Percentiles rank a stretch among this genome's conserved stretches.
phyloP scores from a whole-genome alignment of 192 early-diverging fungal species.

The Mortierella hygrophila region DNA sequence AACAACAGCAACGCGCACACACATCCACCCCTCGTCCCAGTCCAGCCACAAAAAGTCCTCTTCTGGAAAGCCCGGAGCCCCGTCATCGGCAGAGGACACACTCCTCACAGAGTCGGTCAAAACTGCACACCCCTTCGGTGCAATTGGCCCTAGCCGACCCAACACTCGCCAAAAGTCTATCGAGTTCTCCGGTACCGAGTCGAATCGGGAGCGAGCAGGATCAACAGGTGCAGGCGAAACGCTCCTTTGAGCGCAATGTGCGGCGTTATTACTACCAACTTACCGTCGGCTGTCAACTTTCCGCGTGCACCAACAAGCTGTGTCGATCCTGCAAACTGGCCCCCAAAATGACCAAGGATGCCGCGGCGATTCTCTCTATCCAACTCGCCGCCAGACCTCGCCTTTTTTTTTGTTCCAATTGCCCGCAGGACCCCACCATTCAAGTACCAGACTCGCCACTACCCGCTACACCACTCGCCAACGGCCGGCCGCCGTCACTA shows the following conservation, averaged over 20 bases:
- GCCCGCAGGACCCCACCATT: constrained; percentile 23
- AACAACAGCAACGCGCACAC: not conserved
- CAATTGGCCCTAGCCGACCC: constrained; percentile 52
- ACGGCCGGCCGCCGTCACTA: not conserved
- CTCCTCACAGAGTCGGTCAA: constrained; percentile 21
- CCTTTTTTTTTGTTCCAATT: constrained; percentile 41
- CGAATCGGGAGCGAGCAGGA: constrained; percentile 19
- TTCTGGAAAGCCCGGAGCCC: constrained; percentile 10
- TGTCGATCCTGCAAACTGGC: constrained; percentile 36
- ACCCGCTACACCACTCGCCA: not conserved
- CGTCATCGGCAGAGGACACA: constrained; percentile 27
- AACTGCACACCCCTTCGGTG: constrained; percentile 30
- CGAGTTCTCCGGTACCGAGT: constrained; percentile 34
- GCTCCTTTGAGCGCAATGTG: constrained; percentile 40
- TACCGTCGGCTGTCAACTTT: constrained; percentile 31
- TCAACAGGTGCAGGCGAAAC: constrained; percentile 26
- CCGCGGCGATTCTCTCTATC: constrained; percentile 41
- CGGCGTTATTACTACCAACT: constrained; percentile 51
- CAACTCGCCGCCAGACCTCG: constrained; percentile 46
- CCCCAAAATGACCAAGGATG: constrained; percentile 52
- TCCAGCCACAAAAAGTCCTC: not conserved
- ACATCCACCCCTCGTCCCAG: not conserved
- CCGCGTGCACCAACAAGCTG: constrained; percentile 26
- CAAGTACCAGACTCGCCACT: constrained; percentile 29
- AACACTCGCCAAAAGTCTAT: constrained; percentile 40